Percentiles rank a stretch among this genome's conserved stretches.
phyloP scores from a whole-genome alignment of 768 basidiomycete genomes.

The Ephemerocybe angulata region DNA sequence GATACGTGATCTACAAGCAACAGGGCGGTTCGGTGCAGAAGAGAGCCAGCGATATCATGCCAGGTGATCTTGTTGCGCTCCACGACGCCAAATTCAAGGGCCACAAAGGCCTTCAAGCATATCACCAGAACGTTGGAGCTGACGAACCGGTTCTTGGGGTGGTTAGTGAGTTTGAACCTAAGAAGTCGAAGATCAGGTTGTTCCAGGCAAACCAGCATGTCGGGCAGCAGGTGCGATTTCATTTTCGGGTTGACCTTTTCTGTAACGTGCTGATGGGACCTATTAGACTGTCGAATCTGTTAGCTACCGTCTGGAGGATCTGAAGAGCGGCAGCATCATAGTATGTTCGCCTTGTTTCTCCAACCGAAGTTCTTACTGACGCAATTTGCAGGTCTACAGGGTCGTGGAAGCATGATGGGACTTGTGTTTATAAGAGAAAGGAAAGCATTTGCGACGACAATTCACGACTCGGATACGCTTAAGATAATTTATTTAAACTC shows the following conservation, averaged over 20 bases:
- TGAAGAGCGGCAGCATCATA: conserved; percentile 82
- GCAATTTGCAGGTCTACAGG: conserved; percentile 33
- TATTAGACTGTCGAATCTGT: conserved; percentile 60
- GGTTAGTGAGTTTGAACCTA: conserved; percentile 77
- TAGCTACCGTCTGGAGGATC: conserved; percentile 86
- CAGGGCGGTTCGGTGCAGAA: conserved; percentile 62
- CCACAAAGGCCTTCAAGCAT: conserved; percentile 78
- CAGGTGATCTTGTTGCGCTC: conserved; percentile 79
- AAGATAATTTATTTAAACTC: too few species aligned
- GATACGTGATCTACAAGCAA: conserved; percentile 76
- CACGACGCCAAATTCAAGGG: conserved; percentile 69
- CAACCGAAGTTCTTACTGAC: conserved; percentile 4
- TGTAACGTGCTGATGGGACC: conserved; percentile 1
- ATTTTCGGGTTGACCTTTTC: conserved; percentile 9
- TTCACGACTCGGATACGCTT: too few species aligned
- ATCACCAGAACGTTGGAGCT: conserved; percentile 54
- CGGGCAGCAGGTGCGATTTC: conserved; percentile 65
- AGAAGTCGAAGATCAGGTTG: conserved; percentile 82
- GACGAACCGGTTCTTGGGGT: conserved; percentile 66
- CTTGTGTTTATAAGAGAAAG: too few species aligned
- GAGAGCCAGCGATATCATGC: conserved; percentile 75
- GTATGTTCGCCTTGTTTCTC: conserved; percentile 33
- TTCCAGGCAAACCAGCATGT: conserved; percentile 87
- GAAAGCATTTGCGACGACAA: too few species aligned
- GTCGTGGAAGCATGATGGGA: conserved; percentile 33